Base-by-base conservation (phyloP, 2,329 filamentous ascomycete species). In the Trichocomaceae sp. region DNA sequence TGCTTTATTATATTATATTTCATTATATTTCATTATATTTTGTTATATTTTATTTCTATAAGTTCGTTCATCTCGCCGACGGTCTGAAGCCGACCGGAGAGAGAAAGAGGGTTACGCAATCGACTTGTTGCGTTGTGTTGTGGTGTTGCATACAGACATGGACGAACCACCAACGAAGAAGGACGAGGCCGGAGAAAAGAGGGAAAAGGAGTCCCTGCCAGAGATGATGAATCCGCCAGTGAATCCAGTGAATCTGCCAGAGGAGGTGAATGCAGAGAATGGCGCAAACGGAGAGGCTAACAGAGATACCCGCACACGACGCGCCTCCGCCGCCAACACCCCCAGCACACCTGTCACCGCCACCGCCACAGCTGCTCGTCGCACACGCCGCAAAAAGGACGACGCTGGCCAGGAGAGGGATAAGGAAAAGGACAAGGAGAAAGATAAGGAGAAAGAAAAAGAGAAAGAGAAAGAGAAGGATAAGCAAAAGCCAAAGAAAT, bases 321-420 rank as follows among this genome's bases (percentile, higher is more conserved):
- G 66, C 61, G 63, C 61, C 50, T 64, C 67, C 23, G 56, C 59
- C 29, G 52, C 50, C 19, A 58, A 45, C 56, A 58, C 57, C 50
- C 60, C 63, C 60, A 62, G 46, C 47, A 57, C 54, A 12, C 54
- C 48, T 37, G 54, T 33, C 29, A 44, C 54, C 5, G 39, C 52
- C 26, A 57, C 48, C 44, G 54, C 26, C 29, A 44, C 54, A 3
- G 39, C 52, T 20, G 55, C 55, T 42, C 57, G 57, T 55, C 66
- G 68, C 62, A 69, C 70, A 63, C 70, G 71, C 63, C 69, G 71
- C 54, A 72, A 73, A 67, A 70, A 74, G 68, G 56, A 60, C 50
- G 63, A 64, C 33, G 51, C 59, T 58, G 59, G 65, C 57, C 53
- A 63, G 52, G 64, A 66, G 57, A 58, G 66, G 9, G 56, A 52